These are phyloP conservation scores for Candida odintsovae DNA, from an alignment of 805 yeast species.

Conservation along the genomic window DNA sequence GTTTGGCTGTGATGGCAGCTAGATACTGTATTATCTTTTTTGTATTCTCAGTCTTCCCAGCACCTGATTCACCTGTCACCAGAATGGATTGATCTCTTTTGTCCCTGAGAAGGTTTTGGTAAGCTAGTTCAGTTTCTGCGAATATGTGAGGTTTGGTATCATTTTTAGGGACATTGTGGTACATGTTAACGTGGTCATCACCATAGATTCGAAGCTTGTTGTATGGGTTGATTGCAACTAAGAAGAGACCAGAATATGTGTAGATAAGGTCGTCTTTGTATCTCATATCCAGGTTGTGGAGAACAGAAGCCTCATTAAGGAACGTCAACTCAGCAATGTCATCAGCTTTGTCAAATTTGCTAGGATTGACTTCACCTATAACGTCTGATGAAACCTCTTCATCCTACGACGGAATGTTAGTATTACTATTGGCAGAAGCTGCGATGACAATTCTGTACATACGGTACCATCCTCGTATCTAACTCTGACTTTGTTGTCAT, in stretches of 20 bases:
- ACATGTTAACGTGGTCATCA: conserved; percentile 47
- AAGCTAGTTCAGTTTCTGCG: conserved; percentile 85
- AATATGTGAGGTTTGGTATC: conserved; percentile 80
- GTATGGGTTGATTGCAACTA: conserved; percentile 95
- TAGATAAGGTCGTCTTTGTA: conserved; percentile 76
- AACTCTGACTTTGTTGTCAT: conserved; percentile 31
- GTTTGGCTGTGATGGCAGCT: conserved; percentile 59
- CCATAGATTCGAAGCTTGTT: conserved; percentile 66
- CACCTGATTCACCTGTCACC: conserved; percentile 99
- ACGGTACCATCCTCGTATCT: conserved; percentile 34
- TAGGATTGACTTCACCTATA: conserved; percentile 75
- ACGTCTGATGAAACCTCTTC: conserved; percentile 36
- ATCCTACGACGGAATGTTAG: conserved; percentile 13
- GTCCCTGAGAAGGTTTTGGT: conserved; percentile 62
- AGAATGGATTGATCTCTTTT: conserved; percentile 80
- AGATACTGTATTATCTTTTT: conserved; percentile 90
- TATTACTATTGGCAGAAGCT: neutral
- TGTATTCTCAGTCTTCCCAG: conserved; percentile 97
- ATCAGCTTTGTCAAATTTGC: conserved; percentile 81
- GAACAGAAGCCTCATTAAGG: conserved; percentile 93
- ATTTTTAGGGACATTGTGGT: conserved; percentile 41
- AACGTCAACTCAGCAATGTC: conserved; percentile 96
- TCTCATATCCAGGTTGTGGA: conserved; percentile 73
- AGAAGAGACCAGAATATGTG: conserved; percentile 90
- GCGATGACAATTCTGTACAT: conserved; percentile 3